Conservation (phyloP, 805 yeast species). For the Yamadazyma paraphyllophila region DNA sequence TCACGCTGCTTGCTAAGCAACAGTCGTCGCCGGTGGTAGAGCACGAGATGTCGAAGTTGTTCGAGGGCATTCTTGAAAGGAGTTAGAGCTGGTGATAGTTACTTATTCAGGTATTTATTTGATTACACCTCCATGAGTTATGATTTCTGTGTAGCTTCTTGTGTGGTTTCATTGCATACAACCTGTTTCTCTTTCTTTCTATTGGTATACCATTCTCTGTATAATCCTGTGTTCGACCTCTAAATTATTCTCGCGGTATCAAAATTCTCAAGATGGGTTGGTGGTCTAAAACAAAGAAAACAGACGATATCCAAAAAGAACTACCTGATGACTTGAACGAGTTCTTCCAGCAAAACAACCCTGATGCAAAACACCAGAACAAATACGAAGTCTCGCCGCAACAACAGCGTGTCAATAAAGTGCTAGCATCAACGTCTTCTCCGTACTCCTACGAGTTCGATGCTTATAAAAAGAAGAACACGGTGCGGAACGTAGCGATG, state of each 20-base stretch:
- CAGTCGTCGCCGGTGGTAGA: slow-evolving; percentile 1
- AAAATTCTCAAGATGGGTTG: slow-evolving; percentile 10
- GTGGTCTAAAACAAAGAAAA: slow-evolving; percentile 18
- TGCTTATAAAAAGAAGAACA: slow-evolving; percentile 28
- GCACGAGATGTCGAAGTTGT: slow-evolving; percentile 33
- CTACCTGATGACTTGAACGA: slow-evolving; percentile 32
- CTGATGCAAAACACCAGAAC: slow-evolving; percentile 22
- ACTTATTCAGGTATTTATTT: background rate
- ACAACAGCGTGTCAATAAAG: slow-evolving; percentile 26
- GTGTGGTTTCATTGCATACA: too few relatives aligned
- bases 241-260: background rate
- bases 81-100: background rate
- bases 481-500: slow-evolving; percentile 22
- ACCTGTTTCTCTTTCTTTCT: too few relatives aligned
- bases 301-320: slow-evolving; percentile 30
- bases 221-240: too few relatives aligned
- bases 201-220: too few relatives aligned
- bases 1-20: slow-evolving; percentile 21
- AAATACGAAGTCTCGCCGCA: slow-evolving; percentile 25
- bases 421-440: slow-evolving; percentile 18
- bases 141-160: too few relatives aligned
- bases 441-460: slow-evolving; percentile 28
- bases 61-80: slow-evolving; percentile 37
- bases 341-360: slow-evolving; percentile 31
- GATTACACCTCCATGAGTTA: too few relatives aligned